Base-by-base conservation (phyloP, 164 flowering plant species). In the Annona squamosa region DNA sequence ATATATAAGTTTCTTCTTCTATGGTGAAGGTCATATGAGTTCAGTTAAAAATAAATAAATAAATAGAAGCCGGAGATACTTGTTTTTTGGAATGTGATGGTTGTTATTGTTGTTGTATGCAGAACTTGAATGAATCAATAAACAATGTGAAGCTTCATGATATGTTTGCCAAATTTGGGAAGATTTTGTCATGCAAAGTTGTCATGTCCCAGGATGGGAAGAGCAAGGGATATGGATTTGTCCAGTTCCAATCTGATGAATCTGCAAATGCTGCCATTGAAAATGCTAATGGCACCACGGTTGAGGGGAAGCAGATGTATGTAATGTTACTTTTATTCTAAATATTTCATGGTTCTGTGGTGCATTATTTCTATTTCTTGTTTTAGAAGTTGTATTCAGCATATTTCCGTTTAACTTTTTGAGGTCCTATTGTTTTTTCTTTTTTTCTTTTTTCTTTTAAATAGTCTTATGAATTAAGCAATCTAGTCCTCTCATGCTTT, bases 201-300 rank as follows among this genome's bases (percentile, higher is more conserved):
- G 94, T 73, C 43, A 78, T 73, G 12, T 80, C 80, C 70, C 89
- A 84, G 48, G 95, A 94, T 83, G 98, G 97, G 44, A 87, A 84
- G 85, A 94, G 97, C 78, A 90, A 79, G 74, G 95, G 98, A 12
- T 85, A 86, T 78, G 98, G 98, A 5, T 94, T 92, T 80, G 91
- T 92, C 61, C 98, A 94, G 77, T 92, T 87, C 83, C 94, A 87
- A 18, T 72, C 87, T 4, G 91, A 86, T 73, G 89, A 85, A 65
- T 89, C 90, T 74, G 97, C 97, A 67, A 82, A 73, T 77, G 80
- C 86, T 64, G 95, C 98, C 56, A 86, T 94, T 59, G 85, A 84
- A 68, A 82, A 77, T 42, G 79, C 87, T 4, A 86, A 90, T 85
- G 90, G 86, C 71, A 68, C 85, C 71, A 81, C 7, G 45, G 48